Base-by-base conservation (phyloP, 2,329 filamentous ascomycete species). In the Fonsecaea erecta region DNA sequence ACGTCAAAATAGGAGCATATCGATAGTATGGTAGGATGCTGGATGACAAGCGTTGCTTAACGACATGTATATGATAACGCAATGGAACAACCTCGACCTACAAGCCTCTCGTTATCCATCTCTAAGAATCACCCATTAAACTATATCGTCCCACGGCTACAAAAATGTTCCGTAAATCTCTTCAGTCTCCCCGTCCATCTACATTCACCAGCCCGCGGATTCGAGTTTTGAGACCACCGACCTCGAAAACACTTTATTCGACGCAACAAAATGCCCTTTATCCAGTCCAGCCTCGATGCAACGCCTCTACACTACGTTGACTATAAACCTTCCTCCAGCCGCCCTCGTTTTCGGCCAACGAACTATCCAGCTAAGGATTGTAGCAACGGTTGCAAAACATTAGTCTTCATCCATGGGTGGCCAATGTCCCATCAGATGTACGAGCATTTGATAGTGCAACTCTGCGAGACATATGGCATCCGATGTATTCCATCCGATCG, bases 381-480 rank as follows among this genome's bases (percentile, higher is more conserved):
- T 37, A 54, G 60, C 55, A 56, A 54, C 14, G 43, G 24, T n/a
- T 35, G 64, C 30, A 46, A 67, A 3, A 57, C 69, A 12, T 62
- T 75, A 3, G 69, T 75, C 43, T 75, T 74, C 65, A 72, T 75
- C 46, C 73, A 75, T 52, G 73, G 73, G 21, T 75, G 74, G 74
- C 74, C 74, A n/a, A 72, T 74, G 65, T 73, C 71, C 21, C 71
- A 72, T 16, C 62, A 67, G n/a, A 73, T 75, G 70, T 75, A 70
- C 56, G 73, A 74, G 21, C 67, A 71, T 28, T 55, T 74, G 51
- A 72, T 72, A 55, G 64, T 75, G 12, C 67, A 65, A 5, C 67
- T 75, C 37, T 72, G 72, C 56, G 70, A 73, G 64, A 72, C 68
- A 5, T 65, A 75, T 28, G 66, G 70, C 43, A 69, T 73, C 57